phyloP scores from a whole-genome alignment of 78 protist species.

The Acrasis kona region DNA sequence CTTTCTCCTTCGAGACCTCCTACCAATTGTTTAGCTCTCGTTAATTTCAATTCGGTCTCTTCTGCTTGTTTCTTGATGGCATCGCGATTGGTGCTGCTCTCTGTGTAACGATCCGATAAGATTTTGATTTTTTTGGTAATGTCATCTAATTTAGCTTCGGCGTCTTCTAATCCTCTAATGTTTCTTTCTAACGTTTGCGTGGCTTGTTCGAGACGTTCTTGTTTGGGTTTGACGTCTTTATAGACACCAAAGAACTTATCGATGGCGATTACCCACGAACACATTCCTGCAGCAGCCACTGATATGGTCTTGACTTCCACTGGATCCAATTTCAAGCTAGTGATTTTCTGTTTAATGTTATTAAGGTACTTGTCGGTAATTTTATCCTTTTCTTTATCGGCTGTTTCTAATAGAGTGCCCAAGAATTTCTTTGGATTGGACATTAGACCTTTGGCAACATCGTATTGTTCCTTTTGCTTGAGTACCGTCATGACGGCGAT shows the following conservation, averaged over 20 bases:
- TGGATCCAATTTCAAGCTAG: conserved; percentile 24
- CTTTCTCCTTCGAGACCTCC: conserved; percentile 69
- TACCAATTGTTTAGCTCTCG: conserved; percentile 68
- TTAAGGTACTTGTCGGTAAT: conserved; percentile 29
- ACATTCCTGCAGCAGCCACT: conserved; percentile 22
- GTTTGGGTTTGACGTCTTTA: conserved; percentile 64
- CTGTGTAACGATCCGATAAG: conserved; percentile 32
- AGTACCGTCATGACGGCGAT: conserved; percentile 64
- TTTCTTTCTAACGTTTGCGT: conserved; percentile 12
- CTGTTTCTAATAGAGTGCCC: conserved; percentile 27
- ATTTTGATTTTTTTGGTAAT: conserved; percentile 19
- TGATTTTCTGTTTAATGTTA: conserved; percentile 17
- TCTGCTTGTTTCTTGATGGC: conserved; percentile 31
- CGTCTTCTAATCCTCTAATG: conserved; percentile 6
- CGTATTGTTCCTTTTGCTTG: conserved; percentile 46
- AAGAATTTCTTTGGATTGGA: conserved; percentile 47
- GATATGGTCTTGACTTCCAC: conserved; percentile 39
- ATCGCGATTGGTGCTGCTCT: conserved; percentile 20
- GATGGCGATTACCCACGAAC: conserved; percentile 61
- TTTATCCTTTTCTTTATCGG: conserved; percentile 38
- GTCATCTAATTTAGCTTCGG: conserved; percentile 14
- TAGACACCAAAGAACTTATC: conserved; percentile 25
- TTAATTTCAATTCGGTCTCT: conserved; percentile 52
- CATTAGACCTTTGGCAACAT: conserved; percentile 49
- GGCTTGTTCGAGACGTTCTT: conserved; percentile 3